These are phyloP conservation scores for Silene conica DNA, from an alignment of 148 eudicot species.

Conservation along the genomic window DNA sequence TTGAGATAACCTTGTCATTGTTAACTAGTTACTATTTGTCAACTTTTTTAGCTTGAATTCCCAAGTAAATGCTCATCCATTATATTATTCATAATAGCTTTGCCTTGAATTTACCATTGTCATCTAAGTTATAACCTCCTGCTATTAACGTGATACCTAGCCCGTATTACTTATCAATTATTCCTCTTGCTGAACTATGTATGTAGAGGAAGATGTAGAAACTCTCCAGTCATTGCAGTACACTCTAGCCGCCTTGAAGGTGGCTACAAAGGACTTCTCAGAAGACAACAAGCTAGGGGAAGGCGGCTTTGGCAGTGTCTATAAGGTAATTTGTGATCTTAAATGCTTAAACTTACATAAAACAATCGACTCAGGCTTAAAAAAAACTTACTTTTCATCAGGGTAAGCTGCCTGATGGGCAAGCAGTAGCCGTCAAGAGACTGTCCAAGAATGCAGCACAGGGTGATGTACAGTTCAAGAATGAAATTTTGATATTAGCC, in stretches of 20 bases:
- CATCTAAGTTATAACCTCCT: too few species aligned
- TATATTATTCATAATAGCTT: too few species aligned
- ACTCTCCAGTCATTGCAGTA: conserved; percentile 22
- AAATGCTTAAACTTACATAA: background rate
- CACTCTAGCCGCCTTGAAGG: conserved; percentile 21
- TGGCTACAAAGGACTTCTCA: conserved; percentile 44
- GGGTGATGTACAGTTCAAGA: conserved; percentile 44
- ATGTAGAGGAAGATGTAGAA: conserved; percentile 28
- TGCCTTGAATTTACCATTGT: too few species aligned
- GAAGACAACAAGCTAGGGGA: conserved; percentile 44
- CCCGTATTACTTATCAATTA: too few species aligned
- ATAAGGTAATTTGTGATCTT: conserved; percentile 29
- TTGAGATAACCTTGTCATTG: too few species aligned
- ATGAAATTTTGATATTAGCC: conserved; percentile 41
- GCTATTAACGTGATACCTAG: too few species aligned
- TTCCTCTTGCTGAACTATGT: background rate
- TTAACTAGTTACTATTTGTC: too few species aligned
- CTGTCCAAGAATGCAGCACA: conserved; percentile 23
- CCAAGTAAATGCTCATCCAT: too few species aligned
- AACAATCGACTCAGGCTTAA: background rate
- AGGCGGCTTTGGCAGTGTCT: conserved; percentile 62
- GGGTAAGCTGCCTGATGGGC: conserved; percentile 29
- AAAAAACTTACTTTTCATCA: background rate
- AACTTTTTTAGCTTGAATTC: too few species aligned
- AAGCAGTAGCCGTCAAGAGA: conserved; percentile 28